These are phyloP conservation scores for Plasmodium gaboni DNA, from an alignment of 169 alveolate species.

Conservation along the genomic window DNA sequence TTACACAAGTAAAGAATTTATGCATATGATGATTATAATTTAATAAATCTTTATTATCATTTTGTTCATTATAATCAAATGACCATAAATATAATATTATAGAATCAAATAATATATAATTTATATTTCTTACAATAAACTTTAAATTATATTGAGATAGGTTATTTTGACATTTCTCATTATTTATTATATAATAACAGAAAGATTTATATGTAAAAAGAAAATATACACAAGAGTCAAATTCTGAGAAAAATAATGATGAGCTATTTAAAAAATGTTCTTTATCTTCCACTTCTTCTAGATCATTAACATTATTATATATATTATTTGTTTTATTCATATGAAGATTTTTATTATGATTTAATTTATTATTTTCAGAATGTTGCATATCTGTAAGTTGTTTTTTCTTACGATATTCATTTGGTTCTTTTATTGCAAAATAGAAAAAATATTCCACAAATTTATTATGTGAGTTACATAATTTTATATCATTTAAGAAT, in stretches of 20 bases:
- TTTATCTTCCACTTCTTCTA: too few species aligned
- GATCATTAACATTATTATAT: too few species aligned
- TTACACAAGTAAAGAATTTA: slow-evolving; percentile 69
- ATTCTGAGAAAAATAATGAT: slow-evolving; percentile 58
- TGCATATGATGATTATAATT: background rate
- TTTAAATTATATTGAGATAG: slow-evolving; percentile 18
- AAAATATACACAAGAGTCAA: slow-evolving; percentile 44
- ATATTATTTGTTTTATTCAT: too few species aligned
- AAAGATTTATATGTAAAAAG: slow-evolving; percentile 53
- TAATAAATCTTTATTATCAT: background rate
- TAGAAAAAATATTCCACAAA: slow-evolving; percentile 49
- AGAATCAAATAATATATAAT: slow-evolving; percentile 44
- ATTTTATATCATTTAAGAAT: slow-evolving; percentile 37
- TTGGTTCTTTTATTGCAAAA: slow-evolving; percentile 27
- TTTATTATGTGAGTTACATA: slow-evolving; percentile 48
- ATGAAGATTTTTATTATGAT: background rate
- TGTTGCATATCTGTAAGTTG: background rate
- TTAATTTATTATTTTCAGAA: background rate
- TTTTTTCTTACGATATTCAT: background rate
- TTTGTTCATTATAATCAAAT: slow-evolving; percentile 1
- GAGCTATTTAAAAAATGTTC: background rate
- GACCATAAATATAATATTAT: slow-evolving; percentile 61
- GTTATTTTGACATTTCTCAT: slow-evolving; percentile 25
- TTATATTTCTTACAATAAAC: slow-evolving; percentile 29
- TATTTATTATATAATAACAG: slow-evolving; percentile 43